A percentile compares a stretch with the other conserved stretches of the same genome.
These are phyloP conservation scores for Penicillium sp. DNA, from an alignment of 2,329 filamentous ascomycete species.

Conservation along the genomic window DNA sequence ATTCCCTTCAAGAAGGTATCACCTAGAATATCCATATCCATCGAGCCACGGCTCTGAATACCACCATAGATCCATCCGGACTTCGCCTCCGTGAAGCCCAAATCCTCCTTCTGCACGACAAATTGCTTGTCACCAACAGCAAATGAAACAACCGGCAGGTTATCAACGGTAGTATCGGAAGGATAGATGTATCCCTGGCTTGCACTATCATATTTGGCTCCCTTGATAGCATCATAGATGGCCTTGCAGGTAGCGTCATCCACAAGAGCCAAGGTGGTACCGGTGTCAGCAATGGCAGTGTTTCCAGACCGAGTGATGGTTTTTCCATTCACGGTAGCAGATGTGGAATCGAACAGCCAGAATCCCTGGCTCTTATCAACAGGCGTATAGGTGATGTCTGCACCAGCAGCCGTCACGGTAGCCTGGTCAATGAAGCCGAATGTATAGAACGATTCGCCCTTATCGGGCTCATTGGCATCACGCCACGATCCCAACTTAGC, in stretches of 20 bases:
- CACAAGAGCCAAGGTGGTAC: slow-evolving; percentile 66
- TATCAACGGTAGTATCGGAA: slow-evolving; percentile 47
- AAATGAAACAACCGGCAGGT: slow-evolving; percentile 62
- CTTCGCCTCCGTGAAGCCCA: slow-evolving; percentile 58
- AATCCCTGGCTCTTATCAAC: slow-evolving; percentile 66
- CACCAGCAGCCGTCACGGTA: slow-evolving; percentile 54
- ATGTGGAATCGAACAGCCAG: slow-evolving; percentile 64
- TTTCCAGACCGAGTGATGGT: slow-evolving; percentile 54
- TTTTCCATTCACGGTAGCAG: slow-evolving; percentile 58
- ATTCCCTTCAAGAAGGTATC: slow-evolving; percentile 64
- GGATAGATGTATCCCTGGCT: slow-evolving; percentile 68
- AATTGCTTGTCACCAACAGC: slow-evolving; percentile 64
- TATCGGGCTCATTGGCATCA: slow-evolving; percentile 46
- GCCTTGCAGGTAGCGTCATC: slow-evolving; percentile 61
- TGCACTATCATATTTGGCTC: slow-evolving; percentile 54
- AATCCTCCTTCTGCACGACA: slow-evolving; percentile 61
- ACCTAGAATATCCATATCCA: slow-evolving; percentile 63
- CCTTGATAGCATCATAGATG: slow-evolving; percentile 65
- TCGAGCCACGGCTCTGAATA: slow-evolving; percentile 61
- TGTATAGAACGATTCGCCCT: slow-evolving; percentile 64
- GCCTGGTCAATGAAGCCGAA: slow-evolving; percentile 70
- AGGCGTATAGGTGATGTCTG: slow-evolving; percentile 59
- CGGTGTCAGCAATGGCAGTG: slow-evolving; percentile 69
- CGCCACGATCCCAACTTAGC: slow-evolving; percentile 60
- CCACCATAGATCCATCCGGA: slow-evolving; percentile 62